Evolutionary conservation across 306 rosid genomes (phyloP).

Genomic region (Sicyos edulis): DNA sequence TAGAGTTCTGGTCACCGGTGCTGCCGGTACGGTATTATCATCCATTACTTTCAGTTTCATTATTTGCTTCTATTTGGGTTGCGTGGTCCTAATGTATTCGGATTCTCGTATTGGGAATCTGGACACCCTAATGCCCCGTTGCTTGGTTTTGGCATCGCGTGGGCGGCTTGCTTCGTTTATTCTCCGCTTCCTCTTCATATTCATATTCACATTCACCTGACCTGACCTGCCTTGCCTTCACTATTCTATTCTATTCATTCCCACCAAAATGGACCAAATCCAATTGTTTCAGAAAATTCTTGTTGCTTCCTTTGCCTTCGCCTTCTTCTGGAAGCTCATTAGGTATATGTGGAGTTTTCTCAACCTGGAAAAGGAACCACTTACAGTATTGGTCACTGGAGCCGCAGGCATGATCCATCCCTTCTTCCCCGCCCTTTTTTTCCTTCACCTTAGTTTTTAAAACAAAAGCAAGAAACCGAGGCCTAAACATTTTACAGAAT

Average conservation of each 20-base stretch:
- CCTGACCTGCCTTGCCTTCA: too few species aligned
- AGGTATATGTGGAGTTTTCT: slow-evolving; percentile 61
- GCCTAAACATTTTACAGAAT: too few species aligned
- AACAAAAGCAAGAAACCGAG: too few species aligned
- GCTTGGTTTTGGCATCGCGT: slow-evolving; percentile 38
- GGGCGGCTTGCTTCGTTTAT: not conserved
- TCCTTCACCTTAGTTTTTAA: too few species aligned
- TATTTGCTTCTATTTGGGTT: too few species aligned
- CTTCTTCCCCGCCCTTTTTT: not conserved
- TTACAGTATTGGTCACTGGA: slow-evolving; percentile 65
- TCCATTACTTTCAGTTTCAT: too few species aligned
- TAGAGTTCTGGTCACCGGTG: slow-evolving; percentile 43
- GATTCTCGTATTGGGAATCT: slow-evolving; percentile 35
- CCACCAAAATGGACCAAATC: slow-evolving; percentile 28
- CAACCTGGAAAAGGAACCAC: slow-evolving; percentile 53
- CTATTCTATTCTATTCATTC: too few species aligned
- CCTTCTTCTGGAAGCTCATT: slow-evolving; percentile 62
- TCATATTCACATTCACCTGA: not conserved
- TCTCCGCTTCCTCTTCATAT: not conserved
- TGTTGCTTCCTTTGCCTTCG: slow-evolving; percentile 35
- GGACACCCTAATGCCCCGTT: slow-evolving; percentile 32
- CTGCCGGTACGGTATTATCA: too few species aligned
- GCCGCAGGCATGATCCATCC: slow-evolving; percentile 63
- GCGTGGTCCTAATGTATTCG: not conserved
- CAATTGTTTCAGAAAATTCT: slow-evolving; percentile 37